phyloP scores from a whole-genome alignment of 1,284 basidiomycete genomes.

The Leccinum subspadiceum region DNA sequence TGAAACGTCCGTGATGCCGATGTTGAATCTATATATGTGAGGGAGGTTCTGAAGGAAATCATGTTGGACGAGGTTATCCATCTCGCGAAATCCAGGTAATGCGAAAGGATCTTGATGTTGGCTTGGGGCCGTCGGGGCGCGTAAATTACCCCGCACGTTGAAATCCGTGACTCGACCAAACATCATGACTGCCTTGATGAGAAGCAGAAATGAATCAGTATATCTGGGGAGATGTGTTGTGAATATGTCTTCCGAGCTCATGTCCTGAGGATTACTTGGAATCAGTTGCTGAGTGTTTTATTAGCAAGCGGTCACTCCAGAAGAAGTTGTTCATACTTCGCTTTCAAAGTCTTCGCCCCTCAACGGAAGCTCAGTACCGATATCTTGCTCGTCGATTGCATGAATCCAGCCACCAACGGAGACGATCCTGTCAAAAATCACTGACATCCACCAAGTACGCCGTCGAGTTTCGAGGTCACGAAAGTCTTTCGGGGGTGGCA shows the following conservation, averaged over 20 bases:
- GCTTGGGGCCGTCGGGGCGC: constrained; percentile 54
- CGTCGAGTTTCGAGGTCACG: constrained; percentile 73
- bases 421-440: constrained; percentile 79
- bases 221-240: constrained; percentile 68
- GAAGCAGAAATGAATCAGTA: constrained; percentile 74
- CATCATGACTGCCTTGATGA: constrained; percentile 77
- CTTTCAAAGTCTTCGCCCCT: constrained; percentile 70
- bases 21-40: constrained; percentile 59
- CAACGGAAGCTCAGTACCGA: constrained; percentile 77
- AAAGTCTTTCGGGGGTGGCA: constrained; percentile 72
- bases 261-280: constrained; percentile 69
- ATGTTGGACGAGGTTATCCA: constrained; percentile 63
- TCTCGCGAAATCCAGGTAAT: constrained; percentile 58
- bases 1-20: constrained; percentile 54
- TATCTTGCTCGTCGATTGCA: constrained; percentile 73
- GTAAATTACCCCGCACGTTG: constrained; percentile 69
- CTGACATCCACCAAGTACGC: constrained; percentile 85
- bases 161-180: constrained; percentile 82
- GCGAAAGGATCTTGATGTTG: constrained; percentile 68
- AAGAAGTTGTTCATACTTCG: constrained; percentile 45
- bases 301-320: constrained; percentile 9
- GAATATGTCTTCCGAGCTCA: constrained; percentile 61
- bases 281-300: constrained; percentile 44
- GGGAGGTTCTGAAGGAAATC: constrained; percentile 72
- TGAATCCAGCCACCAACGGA: constrained; percentile 89